phyloP scores from a whole-genome alignment of 1,284 basidiomycete species.

The Ganoderma meredithae region DNA sequence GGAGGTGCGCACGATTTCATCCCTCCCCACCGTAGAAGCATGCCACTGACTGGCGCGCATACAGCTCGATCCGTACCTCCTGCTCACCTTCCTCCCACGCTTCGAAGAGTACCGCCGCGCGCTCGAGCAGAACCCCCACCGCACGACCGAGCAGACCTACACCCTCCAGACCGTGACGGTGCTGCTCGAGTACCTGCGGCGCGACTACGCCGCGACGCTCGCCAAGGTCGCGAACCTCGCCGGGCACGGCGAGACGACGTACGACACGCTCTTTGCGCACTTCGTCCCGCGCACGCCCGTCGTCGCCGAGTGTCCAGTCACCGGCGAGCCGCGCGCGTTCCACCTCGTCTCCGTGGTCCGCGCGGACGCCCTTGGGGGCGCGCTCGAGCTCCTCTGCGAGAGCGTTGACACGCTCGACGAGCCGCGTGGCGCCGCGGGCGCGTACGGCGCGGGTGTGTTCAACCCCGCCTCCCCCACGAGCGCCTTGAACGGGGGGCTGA shows the following conservation, averaged over 20 bases:
- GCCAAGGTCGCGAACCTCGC: slow-evolving; percentile 53
- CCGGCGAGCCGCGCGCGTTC: slow-evolving; percentile 56
- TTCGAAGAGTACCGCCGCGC: slow-evolving; percentile 53
- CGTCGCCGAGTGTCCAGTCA: slow-evolving; percentile 56
- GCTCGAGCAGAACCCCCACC: slow-evolving; percentile 45
- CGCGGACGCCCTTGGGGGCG: slow-evolving; percentile 35
- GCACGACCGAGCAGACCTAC: slow-evolving; percentile 47
- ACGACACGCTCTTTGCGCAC: slow-evolving; percentile 59
- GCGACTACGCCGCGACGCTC: slow-evolving; percentile 56
- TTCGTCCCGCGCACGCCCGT: slow-evolving; percentile 58
- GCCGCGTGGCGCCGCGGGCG: not conserved
- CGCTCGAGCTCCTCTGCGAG: slow-evolving; percentile 53
- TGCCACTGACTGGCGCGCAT: not conserved
- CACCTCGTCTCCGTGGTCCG: slow-evolving; percentile 47
- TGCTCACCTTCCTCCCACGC: slow-evolving; percentile 56
- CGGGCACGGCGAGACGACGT: slow-evolving; percentile 61
- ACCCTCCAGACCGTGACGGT: slow-evolving; percentile 51
- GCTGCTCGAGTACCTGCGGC: slow-evolving; percentile 54
- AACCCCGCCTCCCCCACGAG: slow-evolving; percentile 12
- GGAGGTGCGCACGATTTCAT: slow-evolving; percentile 44
- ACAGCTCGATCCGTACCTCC: slow-evolving; percentile 59
- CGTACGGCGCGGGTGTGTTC: slow-evolving; percentile 9
- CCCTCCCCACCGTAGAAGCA: not conserved
- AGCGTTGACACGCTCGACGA: slow-evolving; percentile 56
- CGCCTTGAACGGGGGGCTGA: not conserved